A percentile compares a stretch with the other conserved stretches of the same genome.
Conservation (phyloP, 2,329 filamentous ascomycete species). For the Aspergillus glaucus region DNA sequence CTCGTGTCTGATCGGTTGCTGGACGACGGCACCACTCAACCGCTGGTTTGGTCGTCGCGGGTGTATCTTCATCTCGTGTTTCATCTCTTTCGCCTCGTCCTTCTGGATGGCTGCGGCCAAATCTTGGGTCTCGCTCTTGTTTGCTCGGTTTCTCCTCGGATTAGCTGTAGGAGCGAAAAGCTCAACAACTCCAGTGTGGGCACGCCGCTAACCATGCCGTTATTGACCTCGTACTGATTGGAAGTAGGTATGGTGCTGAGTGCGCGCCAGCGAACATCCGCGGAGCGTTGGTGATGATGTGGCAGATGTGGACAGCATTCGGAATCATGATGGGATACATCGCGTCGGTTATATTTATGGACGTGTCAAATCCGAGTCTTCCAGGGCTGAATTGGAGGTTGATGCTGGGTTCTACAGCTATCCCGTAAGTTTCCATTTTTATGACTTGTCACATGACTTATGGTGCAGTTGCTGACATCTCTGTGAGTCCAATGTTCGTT, state of each 20-base stretch:
- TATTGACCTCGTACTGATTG: too few species aligned
- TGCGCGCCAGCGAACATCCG: constrained; percentile 45
- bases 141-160: constrained; percentile 38
- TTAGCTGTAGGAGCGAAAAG: constrained; percentile 40
- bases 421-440: constrained; percentile 42
- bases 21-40: constrained; percentile 45
- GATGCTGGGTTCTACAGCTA: constrained; percentile 62
- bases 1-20: constrained; percentile 42
- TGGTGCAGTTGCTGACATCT: not conserved
- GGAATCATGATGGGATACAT: constrained; percentile 45
- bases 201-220: too few species aligned
- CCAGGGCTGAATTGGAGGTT: constrained; percentile 58
- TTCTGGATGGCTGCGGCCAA: constrained; percentile 39
- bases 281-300: constrained; percentile 48
- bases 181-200: constrained; percentile 38
- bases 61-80: constrained; percentile 38
- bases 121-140: constrained; percentile 38
- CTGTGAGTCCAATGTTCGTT: constrained; percentile 40
- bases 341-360: constrained; percentile 43
- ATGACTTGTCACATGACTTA: not conserved
- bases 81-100: constrained; percentile 37
- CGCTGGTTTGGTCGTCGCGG: constrained; percentile 41
- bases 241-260: constrained; percentile 37
- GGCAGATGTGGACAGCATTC: constrained; percentile 46
- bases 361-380: constrained; percentile 14